phyloP scores from a whole-genome alignment of 345 rosid genomes.

The Mercurialis annua region DNA sequence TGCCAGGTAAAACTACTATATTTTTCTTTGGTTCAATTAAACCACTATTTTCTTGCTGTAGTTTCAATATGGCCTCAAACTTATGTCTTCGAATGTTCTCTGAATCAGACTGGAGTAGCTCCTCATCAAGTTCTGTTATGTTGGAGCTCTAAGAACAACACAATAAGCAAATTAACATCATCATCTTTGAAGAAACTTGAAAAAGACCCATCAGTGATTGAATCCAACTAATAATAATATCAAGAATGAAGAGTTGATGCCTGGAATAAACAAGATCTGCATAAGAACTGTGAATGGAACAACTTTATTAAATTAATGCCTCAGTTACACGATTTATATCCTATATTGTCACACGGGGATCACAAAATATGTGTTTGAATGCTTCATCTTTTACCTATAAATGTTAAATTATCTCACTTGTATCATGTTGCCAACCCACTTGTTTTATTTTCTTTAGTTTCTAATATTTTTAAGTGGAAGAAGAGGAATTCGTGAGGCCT shows the following conservation, averaged over 20 bases:
- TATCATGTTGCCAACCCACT: not conserved
- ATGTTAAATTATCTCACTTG: not conserved
- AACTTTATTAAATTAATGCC: not conserved
- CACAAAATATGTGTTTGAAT: not conserved
- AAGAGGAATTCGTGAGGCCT: too few species aligned
- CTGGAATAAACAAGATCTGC: not conserved
- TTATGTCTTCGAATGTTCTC: slow-evolving; percentile 64
- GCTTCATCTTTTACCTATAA: not conserved
- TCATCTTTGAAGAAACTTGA: not conserved
- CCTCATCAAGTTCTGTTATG: slow-evolving; percentile 28
- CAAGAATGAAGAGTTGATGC: not conserved
- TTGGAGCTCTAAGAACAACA: slow-evolving; percentile 37
- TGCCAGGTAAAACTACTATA: slow-evolving; percentile 60
- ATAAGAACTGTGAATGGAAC: not conserved
- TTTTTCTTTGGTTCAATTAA: slow-evolving; percentile 59
- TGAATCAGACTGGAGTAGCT: slow-evolving; percentile 45
- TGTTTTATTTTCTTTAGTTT: not conserved
- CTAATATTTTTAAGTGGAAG: too few species aligned
- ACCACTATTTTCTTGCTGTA: slow-evolving; percentile 65
- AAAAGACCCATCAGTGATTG: not conserved
- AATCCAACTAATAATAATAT: not conserved
- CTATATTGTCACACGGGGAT: not conserved
- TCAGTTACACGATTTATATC: not conserved
- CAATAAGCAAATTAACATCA: not conserved
- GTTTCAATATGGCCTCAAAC: slow-evolving; percentile 51